phyloP scores from a whole-genome alignment of 495 filamentous ascomycete species.

The Pyrenula massariospora region DNA sequence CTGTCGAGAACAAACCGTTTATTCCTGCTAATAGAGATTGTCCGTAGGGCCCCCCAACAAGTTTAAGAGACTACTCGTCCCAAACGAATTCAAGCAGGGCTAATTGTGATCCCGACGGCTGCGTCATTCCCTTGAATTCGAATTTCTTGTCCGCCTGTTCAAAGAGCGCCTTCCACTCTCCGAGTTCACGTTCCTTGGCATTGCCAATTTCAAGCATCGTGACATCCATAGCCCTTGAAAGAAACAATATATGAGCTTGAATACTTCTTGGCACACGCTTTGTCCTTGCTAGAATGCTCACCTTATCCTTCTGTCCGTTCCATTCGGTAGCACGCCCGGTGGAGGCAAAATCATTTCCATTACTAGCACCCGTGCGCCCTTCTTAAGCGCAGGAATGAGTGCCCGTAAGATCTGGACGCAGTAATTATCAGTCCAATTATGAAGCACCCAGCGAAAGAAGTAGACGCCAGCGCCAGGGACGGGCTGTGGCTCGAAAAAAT shows the following conservation, averaged over 20 bases:
- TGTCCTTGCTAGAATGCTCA: not conserved
- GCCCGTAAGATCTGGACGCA: constrained; percentile 23
- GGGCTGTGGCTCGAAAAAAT: constrained; percentile 29
- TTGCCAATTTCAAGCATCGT: not conserved
- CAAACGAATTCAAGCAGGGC: constrained; percentile 1
- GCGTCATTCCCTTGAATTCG: not conserved
- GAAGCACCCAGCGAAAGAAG: constrained; percentile 26
- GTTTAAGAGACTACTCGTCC: not conserved
- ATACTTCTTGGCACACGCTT: no score
- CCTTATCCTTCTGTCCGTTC: constrained; percentile 1
- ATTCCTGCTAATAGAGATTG: no score
- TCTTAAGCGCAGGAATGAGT: constrained; percentile 39
- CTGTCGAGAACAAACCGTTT: no score
- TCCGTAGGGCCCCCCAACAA: no score
- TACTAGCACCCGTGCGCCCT: constrained; percentile 33
- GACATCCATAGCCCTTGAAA: constrained; percentile 1
- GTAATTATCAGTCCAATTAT: constrained; percentile 30
- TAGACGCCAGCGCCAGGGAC: constrained; percentile 26
- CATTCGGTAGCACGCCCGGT: constrained; percentile 5
- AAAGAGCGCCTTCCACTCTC: constrained; percentile 1
- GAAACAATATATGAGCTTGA: no score
- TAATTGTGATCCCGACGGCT: not conserved
- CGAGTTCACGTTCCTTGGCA: not conserved
- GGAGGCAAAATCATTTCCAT: constrained; percentile 30
- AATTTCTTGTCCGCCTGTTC: not conserved